phyloP scores from a whole-genome alignment of 2,329 filamentous ascomycete species.

The Chrysosporium queenslandicum region DNA sequence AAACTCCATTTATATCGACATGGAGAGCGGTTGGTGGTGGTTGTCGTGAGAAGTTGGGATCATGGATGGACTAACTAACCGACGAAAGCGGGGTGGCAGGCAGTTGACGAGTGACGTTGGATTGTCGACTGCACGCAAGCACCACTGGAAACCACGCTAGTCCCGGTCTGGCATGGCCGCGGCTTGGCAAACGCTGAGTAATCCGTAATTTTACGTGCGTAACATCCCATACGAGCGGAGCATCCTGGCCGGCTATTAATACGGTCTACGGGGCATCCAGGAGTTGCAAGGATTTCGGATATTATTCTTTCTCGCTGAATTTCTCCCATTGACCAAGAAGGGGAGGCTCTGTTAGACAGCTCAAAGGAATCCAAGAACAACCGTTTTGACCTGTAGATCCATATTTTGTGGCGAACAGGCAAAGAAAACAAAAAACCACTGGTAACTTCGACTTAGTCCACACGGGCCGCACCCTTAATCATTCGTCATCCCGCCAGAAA shows the following conservation, averaged over 20 bases:
- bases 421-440: not conserved
- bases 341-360: too few relatives aligned
- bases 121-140: not conserved
- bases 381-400: not conserved
- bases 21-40: not conserved
- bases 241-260: too few relatives aligned
- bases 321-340: too few relatives aligned
- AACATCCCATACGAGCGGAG: too few relatives aligned
- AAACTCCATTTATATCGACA: too few relatives aligned
- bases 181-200: conserved; percentile 1
- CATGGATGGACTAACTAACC: not conserved
- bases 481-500: conserved; percentile 6
- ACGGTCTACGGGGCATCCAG: not conserved
- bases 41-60: too few relatives aligned
- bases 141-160: conserved; percentile 7
- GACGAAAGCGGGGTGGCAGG: conserved; percentile 6
- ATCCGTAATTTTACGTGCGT: too few relatives aligned
- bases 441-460: not conserved
- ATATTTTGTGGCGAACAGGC: not conserved
- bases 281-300: not conserved
- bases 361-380: too few relatives aligned
- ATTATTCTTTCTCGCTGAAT: not conserved
- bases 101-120: not conserved
- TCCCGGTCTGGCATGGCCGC: not conserved
- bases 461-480: conserved; percentile 9